A percentile compares a stretch with the other conserved stretches of the same genome.
These are phyloP conservation scores for Sonneratia alba DNA, from an alignment of 345 rosid species.

Conservation along the genomic window DNA sequence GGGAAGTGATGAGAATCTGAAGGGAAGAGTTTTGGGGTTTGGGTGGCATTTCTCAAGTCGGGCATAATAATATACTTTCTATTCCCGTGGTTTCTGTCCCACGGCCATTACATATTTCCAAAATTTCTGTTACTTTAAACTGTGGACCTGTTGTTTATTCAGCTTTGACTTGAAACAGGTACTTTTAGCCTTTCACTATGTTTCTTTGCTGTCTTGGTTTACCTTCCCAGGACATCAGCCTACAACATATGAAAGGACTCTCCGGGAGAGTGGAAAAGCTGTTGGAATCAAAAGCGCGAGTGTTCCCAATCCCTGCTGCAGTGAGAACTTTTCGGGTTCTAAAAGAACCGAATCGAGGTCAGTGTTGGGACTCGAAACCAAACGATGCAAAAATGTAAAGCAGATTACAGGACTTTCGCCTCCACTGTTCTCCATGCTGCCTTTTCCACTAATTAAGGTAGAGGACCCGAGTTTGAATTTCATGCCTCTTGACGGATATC, in stretches of 20 bases:
- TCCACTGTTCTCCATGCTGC: too few relatives aligned
- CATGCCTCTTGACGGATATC: background rate
- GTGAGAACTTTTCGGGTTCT: background rate
- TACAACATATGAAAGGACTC: too few relatives aligned
- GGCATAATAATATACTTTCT: too few relatives aligned
- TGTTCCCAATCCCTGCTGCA: background rate
- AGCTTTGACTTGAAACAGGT: background rate
- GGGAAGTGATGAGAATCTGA: conserved; percentile 50
- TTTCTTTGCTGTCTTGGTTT: background rate
- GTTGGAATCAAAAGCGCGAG: background rate
- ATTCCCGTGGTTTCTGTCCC: too few relatives aligned
- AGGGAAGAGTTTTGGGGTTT: conserved; percentile 48
- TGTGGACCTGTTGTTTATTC: too few relatives aligned
- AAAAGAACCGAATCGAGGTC: background rate
- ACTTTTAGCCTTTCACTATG: background rate
- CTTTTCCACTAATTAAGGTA: background rate
- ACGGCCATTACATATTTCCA: too few relatives aligned
- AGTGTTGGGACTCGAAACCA: background rate
- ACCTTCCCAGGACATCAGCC: background rate
- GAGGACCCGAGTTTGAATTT: background rate
- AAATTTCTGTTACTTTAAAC: too few relatives aligned
- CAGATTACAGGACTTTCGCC: too few relatives aligned
- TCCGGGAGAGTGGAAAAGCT: background rate
- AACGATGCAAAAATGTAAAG: background rate
- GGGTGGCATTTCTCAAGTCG: conserved; percentile 36